phyloP scores from a whole-genome alignment of 2,329 filamentous ascomycete genomes.

The Blastomyces emzantsi region DNA sequence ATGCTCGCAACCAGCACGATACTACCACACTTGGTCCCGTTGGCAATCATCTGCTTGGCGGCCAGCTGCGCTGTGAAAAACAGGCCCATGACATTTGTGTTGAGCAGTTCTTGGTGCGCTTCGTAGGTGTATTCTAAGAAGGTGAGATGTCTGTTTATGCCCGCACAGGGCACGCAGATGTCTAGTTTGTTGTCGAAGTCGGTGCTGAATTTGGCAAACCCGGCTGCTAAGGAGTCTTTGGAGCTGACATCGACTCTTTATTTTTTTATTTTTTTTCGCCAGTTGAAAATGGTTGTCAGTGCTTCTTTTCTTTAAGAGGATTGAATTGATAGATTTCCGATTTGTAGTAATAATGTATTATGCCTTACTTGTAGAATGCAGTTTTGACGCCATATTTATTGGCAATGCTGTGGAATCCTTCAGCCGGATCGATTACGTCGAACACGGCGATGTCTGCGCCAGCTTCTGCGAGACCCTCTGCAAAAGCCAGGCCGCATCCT shows the following conservation, averaged over 20 bases:
- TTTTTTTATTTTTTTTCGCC: too few species aligned
- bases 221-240: slow-evolving; percentile 23
- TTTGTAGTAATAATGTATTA: not conserved
- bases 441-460: slow-evolving; percentile 38
- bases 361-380: slow-evolving; percentile 2
- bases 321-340: not conserved
- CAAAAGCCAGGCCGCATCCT: slow-evolving; percentile 40
- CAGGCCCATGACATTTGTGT: slow-evolving; percentile 39
- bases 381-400: slow-evolving; percentile 6
- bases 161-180: slow-evolving; percentile 76
- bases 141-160: slow-evolving; percentile 58
- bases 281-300: too few species aligned
- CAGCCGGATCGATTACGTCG: slow-evolving; percentile 22
- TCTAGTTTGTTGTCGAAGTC: slow-evolving; percentile 50
- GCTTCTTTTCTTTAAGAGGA: not conserved
- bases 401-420: not conserved
- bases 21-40: slow-evolving; percentile 43
- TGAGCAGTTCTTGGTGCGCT: slow-evolving; percentile 35
- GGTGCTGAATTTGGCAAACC: slow-evolving; percentile 27
- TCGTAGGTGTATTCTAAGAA: slow-evolving; percentile 40
- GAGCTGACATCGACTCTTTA: slow-evolving; percentile 35
- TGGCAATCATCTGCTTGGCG: slow-evolving; percentile 44
- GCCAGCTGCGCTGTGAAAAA: slow-evolving; percentile 43
- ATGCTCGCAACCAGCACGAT: slow-evolving; percentile 49
- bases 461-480: slow-evolving; percentile 38